Evolutionary conservation across 306 rosid genomes (phyloP), one percentile per base, ranked within the genome.

Genomic region (Lathyrus tuberosus): DNA sequence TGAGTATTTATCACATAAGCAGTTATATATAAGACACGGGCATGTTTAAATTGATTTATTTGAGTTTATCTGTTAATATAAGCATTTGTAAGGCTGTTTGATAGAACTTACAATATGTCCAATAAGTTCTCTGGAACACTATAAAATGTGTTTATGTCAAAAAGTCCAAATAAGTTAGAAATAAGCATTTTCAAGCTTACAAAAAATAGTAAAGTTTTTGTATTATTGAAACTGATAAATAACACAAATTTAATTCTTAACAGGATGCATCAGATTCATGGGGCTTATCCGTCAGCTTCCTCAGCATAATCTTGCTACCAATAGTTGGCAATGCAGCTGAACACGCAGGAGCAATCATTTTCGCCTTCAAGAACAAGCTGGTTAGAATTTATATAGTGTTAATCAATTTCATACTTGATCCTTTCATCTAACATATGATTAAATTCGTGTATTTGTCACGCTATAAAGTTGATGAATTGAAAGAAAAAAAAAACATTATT

Each of bases 311-410:
- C 70, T 78, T 94, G 85, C 85, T 94, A 11, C 97, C 99, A 37
- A 91, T 91, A 35, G 96, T 94, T 67, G 99, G 97, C 70, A 94
- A 94, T 73, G 99, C 97, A 77, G 96, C 99, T 33, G 97, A 91
- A 66, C 97, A 94, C 71, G 97, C 96, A 0, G 97, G 97, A 70
- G 97, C 99, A 24, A 65, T 91, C 78, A 94, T 89, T 17, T 94
- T 89, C 79, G 99, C 99, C 80, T 86, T 89, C 81, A 94, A 89
- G 89, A 86, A 94, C 86, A 89, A 91, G 78, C 76, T 94, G 84
- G 98, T 94, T 33, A 80, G 85, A 24, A 6, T 16, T 41, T 49
- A 18, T 37, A 47, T 13, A 71, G 10, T 20, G 67, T 40, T 47
- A 37, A 9, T 63, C 20, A 73, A 40, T 52, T 64, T 37, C 15